Conservation (phyloP, 495 filamentous ascomycete species). For the Penicillium cataractarum region DNA sequence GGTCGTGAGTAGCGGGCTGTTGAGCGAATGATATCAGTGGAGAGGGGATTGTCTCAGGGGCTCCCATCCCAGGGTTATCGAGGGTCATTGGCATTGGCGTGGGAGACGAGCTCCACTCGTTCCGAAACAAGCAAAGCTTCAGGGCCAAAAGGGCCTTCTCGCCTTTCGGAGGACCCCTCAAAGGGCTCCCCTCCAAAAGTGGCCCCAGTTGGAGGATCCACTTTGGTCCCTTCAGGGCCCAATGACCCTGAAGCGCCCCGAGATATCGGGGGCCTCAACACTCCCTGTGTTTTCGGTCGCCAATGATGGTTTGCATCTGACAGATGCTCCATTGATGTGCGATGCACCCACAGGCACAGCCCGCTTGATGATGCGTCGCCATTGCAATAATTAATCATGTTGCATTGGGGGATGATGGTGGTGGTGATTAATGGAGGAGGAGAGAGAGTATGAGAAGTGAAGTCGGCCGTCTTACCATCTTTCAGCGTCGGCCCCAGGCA, state of each 20-base stretch:
- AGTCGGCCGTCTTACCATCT: not conserved
- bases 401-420: not conserved
- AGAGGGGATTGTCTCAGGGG: conserved; percentile 1
- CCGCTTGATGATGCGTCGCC: conserved; percentile 30
- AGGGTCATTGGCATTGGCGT: not conserved
- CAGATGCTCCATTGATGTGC: conserved; percentile 19
- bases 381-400: not conserved
- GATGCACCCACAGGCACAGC: conserved; percentile 23
- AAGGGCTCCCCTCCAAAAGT: too few relatives aligned
- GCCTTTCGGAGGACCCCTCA: not conserved
- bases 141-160: not conserved
- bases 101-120: not conserved
- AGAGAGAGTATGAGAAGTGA: not conserved
- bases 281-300: not conserved
- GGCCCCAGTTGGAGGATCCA: not conserved
- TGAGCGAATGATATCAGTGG: not conserved
- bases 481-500: not conserved
- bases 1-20: not conserved
- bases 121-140: conserved; percentile 3
- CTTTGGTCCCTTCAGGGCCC: not conserved
- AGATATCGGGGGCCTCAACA: conserved; percentile 8
- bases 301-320: conserved; percentile 7
- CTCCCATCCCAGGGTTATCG: not conserved
- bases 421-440: not conserved
- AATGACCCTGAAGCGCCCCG: conserved; percentile 6